These are phyloP conservation scores for Omphalea diandra DNA, from an alignment of 441 rosid species.

Conservation along the genomic window DNA sequence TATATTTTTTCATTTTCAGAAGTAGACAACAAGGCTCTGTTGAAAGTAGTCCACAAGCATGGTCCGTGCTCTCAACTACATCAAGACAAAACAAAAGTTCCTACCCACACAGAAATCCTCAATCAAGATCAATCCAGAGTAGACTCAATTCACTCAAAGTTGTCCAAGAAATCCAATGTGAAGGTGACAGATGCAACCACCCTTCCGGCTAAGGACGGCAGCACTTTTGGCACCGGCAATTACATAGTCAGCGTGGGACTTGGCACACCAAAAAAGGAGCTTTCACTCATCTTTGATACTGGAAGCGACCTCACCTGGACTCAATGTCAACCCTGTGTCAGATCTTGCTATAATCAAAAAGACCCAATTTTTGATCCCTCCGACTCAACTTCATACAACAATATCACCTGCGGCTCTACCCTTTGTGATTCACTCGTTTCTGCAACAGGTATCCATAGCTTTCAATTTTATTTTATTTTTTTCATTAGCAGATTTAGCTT, in stretches of 20 bases:
- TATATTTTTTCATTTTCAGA: constrained; percentile 26
- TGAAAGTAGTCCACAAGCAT: constrained; percentile 59
- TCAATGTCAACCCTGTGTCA: constrained; percentile 45
- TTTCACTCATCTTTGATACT: constrained; percentile 61
- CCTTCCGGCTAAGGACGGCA: constrained; percentile 58
- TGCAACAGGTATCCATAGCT: constrained; percentile 35
- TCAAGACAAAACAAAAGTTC: constrained; percentile 17
- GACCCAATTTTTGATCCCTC: constrained; percentile 40
- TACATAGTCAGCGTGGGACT: constrained; percentile 54
- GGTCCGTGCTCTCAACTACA: constrained; percentile 58
- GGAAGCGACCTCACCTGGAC: constrained; percentile 83
- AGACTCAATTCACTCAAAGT: constrained; percentile 38
- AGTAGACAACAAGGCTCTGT: constrained; percentile 34
- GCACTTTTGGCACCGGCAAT: constrained; percentile 59
- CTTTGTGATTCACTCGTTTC: constrained; percentile 49
- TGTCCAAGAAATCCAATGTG: constrained; percentile 30
- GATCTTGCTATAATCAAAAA: constrained; percentile 26
- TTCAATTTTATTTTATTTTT: too few species aligned
- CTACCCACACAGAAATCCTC: constrained; percentile 43
- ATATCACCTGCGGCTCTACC: constrained; percentile 56
- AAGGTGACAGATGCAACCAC: constrained; percentile 27
- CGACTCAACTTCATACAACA: constrained; percentile 49
- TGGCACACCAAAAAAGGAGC: constrained; percentile 65
- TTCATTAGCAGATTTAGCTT: too few species aligned
- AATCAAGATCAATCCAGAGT: constrained; percentile 40